Percentiles rank a stretch among this genome's conserved stretches.
Evolutionary conservation across 192 early-diverging fungal species (phyloP).

Genomic region (Coemansia sp.): DNA sequence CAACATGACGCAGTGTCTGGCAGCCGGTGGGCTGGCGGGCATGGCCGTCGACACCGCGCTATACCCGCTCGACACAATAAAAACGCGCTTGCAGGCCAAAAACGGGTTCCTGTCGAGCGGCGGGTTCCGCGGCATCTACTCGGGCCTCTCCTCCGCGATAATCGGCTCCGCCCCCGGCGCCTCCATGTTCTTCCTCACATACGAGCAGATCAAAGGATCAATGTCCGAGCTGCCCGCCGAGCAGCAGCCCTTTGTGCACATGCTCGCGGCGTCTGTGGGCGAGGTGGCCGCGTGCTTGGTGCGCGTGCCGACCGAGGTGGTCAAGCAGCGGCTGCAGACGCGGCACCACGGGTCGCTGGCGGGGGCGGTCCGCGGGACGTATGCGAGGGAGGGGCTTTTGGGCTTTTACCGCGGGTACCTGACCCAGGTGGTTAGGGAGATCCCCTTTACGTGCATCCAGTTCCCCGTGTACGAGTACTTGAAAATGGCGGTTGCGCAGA

Average conservation of each 20-base stretch:
- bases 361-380: slow-evolving; percentile 63
- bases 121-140: slow-evolving; percentile 88
- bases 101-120: slow-evolving; percentile 81
- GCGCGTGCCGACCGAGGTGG: slow-evolving; percentile 92
- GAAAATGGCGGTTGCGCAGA: slow-evolving; percentile 60
- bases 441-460: slow-evolving; percentile 96
- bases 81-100: slow-evolving; percentile 89
- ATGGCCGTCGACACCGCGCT: slow-evolving; percentile 90
- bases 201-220: slow-evolving; percentile 74
- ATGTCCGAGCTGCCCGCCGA: slow-evolving; percentile 4
- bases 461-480: slow-evolving; percentile 94
- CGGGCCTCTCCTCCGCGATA: slow-evolving; percentile 86
- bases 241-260: slow-evolving; percentile 67
- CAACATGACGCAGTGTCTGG: slow-evolving; percentile 55
- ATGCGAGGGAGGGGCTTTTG: slow-evolving; percentile 66
- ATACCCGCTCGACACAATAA: slow-evolving; percentile 96
- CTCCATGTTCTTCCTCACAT: slow-evolving; percentile 88
- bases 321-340: slow-evolving; percentile 96
- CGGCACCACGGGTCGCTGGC: slow-evolving; percentile 66
- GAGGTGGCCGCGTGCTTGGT: slow-evolving; percentile 92
- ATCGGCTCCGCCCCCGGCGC: slow-evolving; percentile 90
- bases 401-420: slow-evolving; percentile 94
- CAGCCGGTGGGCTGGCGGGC: slow-evolving; percentile 86
- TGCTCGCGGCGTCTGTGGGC: slow-evolving; percentile 85
- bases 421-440: slow-evolving; percentile 92